Evolutionary conservation across 2,329 filamentous ascomycete species (phyloP).

Genomic region (Diaporthe vaccinii): DNA sequence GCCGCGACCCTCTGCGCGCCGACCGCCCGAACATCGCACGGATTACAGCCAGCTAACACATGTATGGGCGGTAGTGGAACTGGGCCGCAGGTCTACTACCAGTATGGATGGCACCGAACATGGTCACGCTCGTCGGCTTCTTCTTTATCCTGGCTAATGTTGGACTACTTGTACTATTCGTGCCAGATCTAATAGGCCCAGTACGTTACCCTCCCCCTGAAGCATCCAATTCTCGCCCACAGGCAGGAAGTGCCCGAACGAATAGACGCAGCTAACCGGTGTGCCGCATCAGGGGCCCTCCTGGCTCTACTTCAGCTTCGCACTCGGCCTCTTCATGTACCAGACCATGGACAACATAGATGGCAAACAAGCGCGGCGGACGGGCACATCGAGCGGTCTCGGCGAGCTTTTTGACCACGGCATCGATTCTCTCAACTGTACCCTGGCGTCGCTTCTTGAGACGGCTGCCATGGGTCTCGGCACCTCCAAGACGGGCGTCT

Average conservation of each 20-base stretch:
- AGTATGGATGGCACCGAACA: constrained; percentile 97
- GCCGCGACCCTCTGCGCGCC: constrained; percentile 34
- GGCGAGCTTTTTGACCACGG: constrained; percentile 99
- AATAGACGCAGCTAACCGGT: constrained; percentile 36
- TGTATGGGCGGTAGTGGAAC: constrained; percentile 81
- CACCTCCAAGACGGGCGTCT: constrained; percentile 85
- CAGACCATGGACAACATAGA: constrained; percentile 99
- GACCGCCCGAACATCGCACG: constrained; percentile 23
- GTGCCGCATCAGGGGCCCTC: constrained; percentile 75
- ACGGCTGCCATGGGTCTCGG: constrained; percentile 94
- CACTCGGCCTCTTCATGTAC: constrained; percentile 97
- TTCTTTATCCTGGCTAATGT: constrained; percentile 93
- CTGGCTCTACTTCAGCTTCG: constrained; percentile 97
- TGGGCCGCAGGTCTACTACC: constrained; percentile 91
- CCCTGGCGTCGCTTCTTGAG: constrained; percentile 89
- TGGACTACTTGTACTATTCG: constrained; percentile 77
- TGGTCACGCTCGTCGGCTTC: constrained; percentile 96
- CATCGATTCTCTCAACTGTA: constrained; percentile 98
- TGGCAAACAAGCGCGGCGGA: constrained; percentile 95
- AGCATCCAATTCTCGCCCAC: not conserved
- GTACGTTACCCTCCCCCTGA: constrained; percentile 63
- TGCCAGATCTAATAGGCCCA: constrained; percentile 92
- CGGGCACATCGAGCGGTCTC: constrained; percentile 92
- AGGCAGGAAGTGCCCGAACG: not conserved
- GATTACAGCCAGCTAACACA: constrained; percentile 37